Evolutionary conservation across 495 filamentous ascomycete genomes (phyloP).

Genomic region (Polyplosphaeria fusca): DNA sequence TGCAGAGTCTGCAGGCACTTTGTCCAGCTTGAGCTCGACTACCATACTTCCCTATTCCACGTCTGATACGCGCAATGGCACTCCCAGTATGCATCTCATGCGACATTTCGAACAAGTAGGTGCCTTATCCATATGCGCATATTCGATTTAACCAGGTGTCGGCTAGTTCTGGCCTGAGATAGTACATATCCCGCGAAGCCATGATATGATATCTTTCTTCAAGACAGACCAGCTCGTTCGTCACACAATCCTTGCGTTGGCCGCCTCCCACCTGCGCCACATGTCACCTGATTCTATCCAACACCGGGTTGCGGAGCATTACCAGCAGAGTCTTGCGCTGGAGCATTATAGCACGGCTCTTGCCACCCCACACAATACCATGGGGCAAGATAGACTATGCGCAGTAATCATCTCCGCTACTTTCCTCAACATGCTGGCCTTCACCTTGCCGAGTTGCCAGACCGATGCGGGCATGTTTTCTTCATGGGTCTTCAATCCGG

Average conservation of each 20-base stretch:
- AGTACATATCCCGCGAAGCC: neutral
- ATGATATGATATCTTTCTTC: neutral
- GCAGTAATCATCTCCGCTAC: neutral
- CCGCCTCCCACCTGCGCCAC: slow-evolving; percentile 8
- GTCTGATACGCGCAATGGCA: neutral
- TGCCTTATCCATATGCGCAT: too few species aligned
- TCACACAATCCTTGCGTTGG: slow-evolving; percentile 6
- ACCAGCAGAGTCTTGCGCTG: slow-evolving; percentile 1
- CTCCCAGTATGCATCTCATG: slow-evolving; percentile 5
- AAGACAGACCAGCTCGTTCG: slow-evolving; percentile 3
- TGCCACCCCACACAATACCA: neutral
- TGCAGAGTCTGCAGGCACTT: neutral
- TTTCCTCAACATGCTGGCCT: slow-evolving; percentile 11
- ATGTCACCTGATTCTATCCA: slow-evolving; percentile 6
- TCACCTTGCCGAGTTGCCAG: neutral
- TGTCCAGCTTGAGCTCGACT: neutral
- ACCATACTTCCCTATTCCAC: neutral
- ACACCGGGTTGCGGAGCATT: slow-evolving; percentile 11
- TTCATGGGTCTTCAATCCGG: slow-evolving; percentile 9
- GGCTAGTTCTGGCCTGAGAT: slow-evolving; percentile 7
- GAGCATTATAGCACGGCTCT: slow-evolving; percentile 1
- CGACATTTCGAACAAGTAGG: neutral
- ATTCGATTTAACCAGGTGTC: too few species aligned
- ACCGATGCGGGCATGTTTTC: neutral
- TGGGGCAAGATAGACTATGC: neutral